A percentile compares a stretch with the other conserved stretches of the same genome.
phyloP scores from a whole-genome alignment of 1,139 yeast genomes.

The Diutina scorzettiae region DNA sequence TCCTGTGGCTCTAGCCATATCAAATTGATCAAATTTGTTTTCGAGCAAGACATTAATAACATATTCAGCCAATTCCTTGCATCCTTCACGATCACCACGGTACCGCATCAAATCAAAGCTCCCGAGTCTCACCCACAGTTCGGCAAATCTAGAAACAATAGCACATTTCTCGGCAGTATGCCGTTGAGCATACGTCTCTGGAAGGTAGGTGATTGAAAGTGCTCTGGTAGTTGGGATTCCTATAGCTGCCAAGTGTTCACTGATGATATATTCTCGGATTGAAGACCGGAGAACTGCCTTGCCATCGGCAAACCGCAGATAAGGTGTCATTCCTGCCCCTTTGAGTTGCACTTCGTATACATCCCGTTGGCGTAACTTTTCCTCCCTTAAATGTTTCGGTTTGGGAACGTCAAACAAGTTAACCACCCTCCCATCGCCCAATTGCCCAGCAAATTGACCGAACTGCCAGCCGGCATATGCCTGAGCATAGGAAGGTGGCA shows the following conservation, averaged over 20 bases:
- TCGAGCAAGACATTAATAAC: conserved; percentile 56
- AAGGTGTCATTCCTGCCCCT: conserved; percentile 90
- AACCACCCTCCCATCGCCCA: conserved; percentile 90
- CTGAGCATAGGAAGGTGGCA: conserved; percentile 70
- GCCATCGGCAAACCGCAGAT: conserved; percentile 91
- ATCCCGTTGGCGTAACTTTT: conserved; percentile 17
- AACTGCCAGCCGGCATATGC: conserved; percentile 96
- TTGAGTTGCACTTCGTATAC: conserved; percentile 68
- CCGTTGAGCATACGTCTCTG: conserved; percentile 68
- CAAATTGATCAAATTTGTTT: conserved; percentile 24
- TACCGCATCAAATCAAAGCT: conserved; percentile 77
- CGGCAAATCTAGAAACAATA: conserved; percentile 72
- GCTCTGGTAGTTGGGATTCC: conserved; percentile 88
- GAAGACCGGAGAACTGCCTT: conserved; percentile 85
- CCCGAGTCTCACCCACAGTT: conserved; percentile 80
- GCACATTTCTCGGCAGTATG: conserved; percentile 73
- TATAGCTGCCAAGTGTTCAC: conserved; percentile 70
- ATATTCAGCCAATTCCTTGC: conserved; percentile 56
- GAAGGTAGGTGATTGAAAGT: conserved; percentile 56
- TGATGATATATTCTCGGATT: conserved; percentile 74
- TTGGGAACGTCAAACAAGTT: conserved; percentile 61
- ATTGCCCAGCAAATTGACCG: conserved; percentile 92
- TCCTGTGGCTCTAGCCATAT: conserved; percentile 5
- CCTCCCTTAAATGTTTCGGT: conserved; percentile 13
- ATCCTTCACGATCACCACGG: conserved; percentile 57